Percentiles rank a stretch among this genome's conserved stretches.
Evolutionary conservation across 257 asterid species (phyloP).

Genomic region (Solanum raphanifolium): DNA sequence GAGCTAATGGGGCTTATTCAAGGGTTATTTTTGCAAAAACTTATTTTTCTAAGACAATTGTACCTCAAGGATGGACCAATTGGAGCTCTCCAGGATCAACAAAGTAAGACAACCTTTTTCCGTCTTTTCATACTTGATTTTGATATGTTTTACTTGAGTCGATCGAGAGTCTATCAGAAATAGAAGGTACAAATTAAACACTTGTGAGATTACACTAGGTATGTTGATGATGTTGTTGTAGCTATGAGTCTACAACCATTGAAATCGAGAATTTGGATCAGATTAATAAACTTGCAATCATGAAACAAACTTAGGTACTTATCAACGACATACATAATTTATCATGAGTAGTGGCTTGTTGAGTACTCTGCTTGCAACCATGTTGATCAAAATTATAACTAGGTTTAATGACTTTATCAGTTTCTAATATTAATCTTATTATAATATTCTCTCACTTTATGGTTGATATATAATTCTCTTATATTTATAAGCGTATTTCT

Average conservation of each 20-base stretch:
- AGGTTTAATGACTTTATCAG: neutral
- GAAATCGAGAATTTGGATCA: neutral
- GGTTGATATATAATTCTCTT: neutral
- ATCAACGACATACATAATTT: neutral
- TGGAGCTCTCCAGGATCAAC: slow-evolving; percentile 40
- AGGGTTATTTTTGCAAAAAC: slow-evolving; percentile 65
- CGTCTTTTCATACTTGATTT: neutral
- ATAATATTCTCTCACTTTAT: neutral
- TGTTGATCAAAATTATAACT: neutral
- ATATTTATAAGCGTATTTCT: neutral
- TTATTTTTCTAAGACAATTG: slow-evolving; percentile 48
- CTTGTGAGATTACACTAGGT: neutral
- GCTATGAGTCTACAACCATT: neutral
- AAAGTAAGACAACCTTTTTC: slow-evolving; percentile 27
- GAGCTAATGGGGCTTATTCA: slow-evolving; percentile 58
- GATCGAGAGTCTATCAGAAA: neutral
- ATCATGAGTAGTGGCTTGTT: neutral
- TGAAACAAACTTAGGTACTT: neutral
- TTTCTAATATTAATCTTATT: neutral
- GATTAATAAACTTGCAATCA: neutral
- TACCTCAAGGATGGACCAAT: slow-evolving; percentile 66
- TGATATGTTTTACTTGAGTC: neutral
- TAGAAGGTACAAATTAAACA: no score
- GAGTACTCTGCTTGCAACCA: neutral
- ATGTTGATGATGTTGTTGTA: neutral